Conservation (phyloP, 345 rosid genomes). For the Syzygium aqueum region DNA sequence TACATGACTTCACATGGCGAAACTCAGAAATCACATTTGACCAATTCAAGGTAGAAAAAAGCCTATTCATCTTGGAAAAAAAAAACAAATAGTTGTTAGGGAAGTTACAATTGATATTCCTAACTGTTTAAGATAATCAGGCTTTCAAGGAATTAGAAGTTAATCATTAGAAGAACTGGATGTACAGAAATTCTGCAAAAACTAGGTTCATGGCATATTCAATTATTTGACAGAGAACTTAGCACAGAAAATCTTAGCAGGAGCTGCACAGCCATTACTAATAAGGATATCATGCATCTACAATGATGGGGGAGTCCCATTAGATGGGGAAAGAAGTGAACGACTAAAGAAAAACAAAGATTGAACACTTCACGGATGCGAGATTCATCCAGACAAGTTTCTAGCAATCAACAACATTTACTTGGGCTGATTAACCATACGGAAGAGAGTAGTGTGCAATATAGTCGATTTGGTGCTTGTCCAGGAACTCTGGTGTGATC, state of each 20-base stretch:
- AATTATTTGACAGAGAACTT: background rate
- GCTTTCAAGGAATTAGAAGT: background rate
- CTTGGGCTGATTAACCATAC: slow-evolving; percentile 24
- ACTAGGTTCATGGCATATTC: background rate
- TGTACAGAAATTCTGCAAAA: background rate
- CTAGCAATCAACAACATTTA: background rate
- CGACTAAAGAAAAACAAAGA: background rate
- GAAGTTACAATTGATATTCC: background rate
- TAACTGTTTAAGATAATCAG: background rate
- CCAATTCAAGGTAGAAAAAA: background rate
- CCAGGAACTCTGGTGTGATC: slow-evolving; percentile 73
- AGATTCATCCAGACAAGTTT: background rate
- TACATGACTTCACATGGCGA: background rate
- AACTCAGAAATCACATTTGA: background rate
- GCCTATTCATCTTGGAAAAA: background rate
- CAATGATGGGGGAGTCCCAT: background rate
- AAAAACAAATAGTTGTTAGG: background rate
- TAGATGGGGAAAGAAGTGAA: background rate
- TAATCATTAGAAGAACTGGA: background rate
- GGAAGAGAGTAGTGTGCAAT: slow-evolving; percentile 95
- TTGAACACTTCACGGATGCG: background rate
- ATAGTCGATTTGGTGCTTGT: slow-evolving; percentile 56
- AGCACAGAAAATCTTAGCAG: background rate
- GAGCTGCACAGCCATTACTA: background rate
- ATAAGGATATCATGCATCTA: background rate